Base-by-base conservation (phyloP, 805 yeast genomes). In the Ogataea trehaloabstinens region DNA sequence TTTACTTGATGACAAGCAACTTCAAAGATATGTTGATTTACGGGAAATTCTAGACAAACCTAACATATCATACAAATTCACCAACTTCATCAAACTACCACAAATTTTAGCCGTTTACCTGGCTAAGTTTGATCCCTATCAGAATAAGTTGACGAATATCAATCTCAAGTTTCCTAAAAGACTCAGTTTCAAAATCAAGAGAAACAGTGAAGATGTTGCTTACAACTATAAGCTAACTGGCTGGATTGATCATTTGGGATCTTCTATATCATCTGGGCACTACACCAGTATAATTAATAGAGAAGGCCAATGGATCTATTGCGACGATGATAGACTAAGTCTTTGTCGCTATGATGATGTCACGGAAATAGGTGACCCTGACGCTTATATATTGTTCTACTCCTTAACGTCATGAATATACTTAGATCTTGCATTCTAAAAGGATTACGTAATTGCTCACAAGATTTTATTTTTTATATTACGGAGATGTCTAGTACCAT, bases 331-430 rank as follows among this genome's bases (percentile, higher is more conserved):
- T 35, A 66, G 63, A 74, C 74, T 28, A 67, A 71, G 52, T 45
- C 58, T 32, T 69, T 68, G 45, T 52, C 68, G 17, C 52, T 43
- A 45, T 78, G 24, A 68, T 24, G 68, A 51, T 47, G 63, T 24
- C 13, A n/a, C 41, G 7, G 53, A 49, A 17, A 43, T 49, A 13
- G 43, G 37, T 13, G 64, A 66, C 28, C 65, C 61, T 15, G 68
- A 80, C 42, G 89, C 78, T 1, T 85, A 84, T 55, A 80, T 85
- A 16, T 60, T 85, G 51, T 83, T 85, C 58, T 85, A 85, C 52
- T 82, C 52, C n/a, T 24, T 44, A 31, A 24, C 35, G 10, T 8
- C 30, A 7, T 27, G 30, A 27, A 7, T 8, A 10, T 8, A 22
- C 25, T 8, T 10, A 22, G 25, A n/a, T 12, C 25, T 12, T 22